Conservation (phyloP, 345 rosid genomes). For the Linum trigynum region DNA sequence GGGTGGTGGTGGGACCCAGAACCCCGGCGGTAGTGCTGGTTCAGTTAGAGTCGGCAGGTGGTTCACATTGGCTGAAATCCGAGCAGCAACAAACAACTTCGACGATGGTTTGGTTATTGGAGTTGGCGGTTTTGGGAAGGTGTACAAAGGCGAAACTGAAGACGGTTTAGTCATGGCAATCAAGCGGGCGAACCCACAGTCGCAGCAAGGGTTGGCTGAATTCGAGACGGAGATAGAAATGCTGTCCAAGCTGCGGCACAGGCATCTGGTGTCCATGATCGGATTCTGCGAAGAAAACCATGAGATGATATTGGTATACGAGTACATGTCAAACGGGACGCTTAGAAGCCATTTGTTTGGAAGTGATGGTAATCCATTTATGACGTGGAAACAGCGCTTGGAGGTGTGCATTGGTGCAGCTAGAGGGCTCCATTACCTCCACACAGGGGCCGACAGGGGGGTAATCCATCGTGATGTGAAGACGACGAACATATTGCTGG, state of each 20-base stretch:
- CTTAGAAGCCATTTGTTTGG: conserved; percentile 82
- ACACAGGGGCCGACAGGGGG: conserved; percentile 79
- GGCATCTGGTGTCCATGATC: conserved; percentile 78
- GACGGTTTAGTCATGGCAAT: conserved; percentile 70
- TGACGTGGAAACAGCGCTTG: conserved; percentile 70
- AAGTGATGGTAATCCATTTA: conserved; percentile 46
- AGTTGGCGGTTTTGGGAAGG: conserved; percentile 84
- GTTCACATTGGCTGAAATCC: conserved; percentile 65
- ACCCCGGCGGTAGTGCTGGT: conserved; percentile 25
- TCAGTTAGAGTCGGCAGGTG: conserved; percentile 45
- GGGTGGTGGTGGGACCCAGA: conserved; percentile 29
- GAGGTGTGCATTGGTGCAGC: conserved; percentile 23
- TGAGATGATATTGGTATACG: conserved; percentile 93
- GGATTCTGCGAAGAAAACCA: conserved; percentile 82
- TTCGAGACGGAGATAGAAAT: conserved; percentile 85
- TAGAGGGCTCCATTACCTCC: conserved; percentile 5
- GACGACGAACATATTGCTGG: conserved; percentile 30
- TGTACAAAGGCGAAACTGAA: conserved; percentile 69
- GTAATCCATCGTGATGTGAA: conserved; percentile 88
- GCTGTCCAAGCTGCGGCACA: conserved; percentile 82
- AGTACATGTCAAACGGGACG: conserved; percentile 85
- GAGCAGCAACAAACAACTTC: conserved; percentile 65
- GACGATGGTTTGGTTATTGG: conserved; percentile 74
- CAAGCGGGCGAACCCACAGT: conserved; percentile 80
- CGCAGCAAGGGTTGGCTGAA: conserved; percentile 81